A percentile compares a stretch with the other conserved stretches of the same genome.
These are phyloP conservation scores for Ascochyta lentis DNA, from an alignment of 2,329 filamentous ascomycete species.

Conservation along the genomic window DNA sequence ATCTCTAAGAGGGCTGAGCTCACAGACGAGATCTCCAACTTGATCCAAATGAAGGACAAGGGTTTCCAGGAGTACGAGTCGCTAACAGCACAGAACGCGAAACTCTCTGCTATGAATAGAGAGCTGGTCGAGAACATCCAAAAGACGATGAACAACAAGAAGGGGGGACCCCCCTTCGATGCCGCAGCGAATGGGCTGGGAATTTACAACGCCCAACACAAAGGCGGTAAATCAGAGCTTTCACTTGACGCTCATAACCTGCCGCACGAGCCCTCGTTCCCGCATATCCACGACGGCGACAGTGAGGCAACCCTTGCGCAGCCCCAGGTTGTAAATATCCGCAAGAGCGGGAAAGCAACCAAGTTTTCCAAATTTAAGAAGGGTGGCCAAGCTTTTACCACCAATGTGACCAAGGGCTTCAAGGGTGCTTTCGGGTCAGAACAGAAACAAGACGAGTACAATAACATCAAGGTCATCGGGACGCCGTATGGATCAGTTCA, in stretches of 20 bases:
- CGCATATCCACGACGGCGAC: slow-evolving; percentile 66
- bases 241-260: slow-evolving; percentile 51
- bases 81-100: slow-evolving; percentile 90
- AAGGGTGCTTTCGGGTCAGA: slow-evolving; percentile 82
- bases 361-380: slow-evolving; percentile 99
- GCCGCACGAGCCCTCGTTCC: slow-evolving; percentile 48
- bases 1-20: slow-evolving; percentile 86
- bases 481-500: slow-evolving; percentile 49
- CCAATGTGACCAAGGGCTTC: slow-evolving; percentile 91
- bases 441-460: slow-evolving; percentile 62
- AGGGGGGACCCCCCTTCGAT: slow-evolving; percentile 56
- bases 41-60: slow-evolving; percentile 87
- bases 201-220: slow-evolving; percentile 59
- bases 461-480: slow-evolving; percentile 60
- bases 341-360: slow-evolving; percentile 84
- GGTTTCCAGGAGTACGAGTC: slow-evolving; percentile 96
- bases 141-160: slow-evolving; percentile 79
- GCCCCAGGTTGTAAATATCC: slow-evolving; percentile 93
- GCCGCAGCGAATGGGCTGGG: slow-evolving; percentile 65
- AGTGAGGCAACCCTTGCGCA: slow-evolving; percentile 68
- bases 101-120: slow-evolving; percentile 94
- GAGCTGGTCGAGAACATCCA: slow-evolving; percentile 94
- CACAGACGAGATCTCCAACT: slow-evolving; percentile 81
- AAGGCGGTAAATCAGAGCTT: slow-evolving; percentile 48
- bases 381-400: slow-evolving; percentile 89